Evolutionary conservation across 768 basidiomycete genomes (phyloP).

Genomic region (Coprinellus aureogranulatus): DNA sequence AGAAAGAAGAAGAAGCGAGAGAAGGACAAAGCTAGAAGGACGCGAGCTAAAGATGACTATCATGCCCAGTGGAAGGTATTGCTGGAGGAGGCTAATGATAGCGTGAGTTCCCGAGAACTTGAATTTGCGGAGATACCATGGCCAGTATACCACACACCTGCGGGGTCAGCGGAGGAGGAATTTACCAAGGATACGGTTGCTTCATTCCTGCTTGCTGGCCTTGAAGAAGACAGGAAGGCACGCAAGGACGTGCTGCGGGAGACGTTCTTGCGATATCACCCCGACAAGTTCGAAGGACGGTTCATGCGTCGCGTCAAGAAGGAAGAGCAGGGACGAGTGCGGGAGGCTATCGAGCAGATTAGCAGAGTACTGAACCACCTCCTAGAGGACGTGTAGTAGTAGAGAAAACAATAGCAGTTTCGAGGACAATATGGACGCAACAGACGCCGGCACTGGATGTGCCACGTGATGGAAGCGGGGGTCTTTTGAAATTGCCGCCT

Average conservation of each 20-base stretch:
- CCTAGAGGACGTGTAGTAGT: constrained; percentile 33
- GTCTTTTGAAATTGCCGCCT: neutral
- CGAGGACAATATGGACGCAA: neutral
- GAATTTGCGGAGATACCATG: constrained; percentile 67
- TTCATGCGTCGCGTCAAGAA: constrained; percentile 52
- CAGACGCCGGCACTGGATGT: neutral
- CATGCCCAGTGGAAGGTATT: constrained; percentile 57
- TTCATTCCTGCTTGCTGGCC: constrained; percentile 50
- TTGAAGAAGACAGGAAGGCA: constrained; percentile 39
- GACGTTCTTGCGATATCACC: constrained; percentile 71
- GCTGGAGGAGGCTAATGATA: constrained; percentile 29
- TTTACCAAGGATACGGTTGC: constrained; percentile 56
- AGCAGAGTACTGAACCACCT: constrained; percentile 57
- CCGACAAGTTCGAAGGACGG: constrained; percentile 79
- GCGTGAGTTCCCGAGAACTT: constrained; percentile 25
- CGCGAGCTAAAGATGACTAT: constrained; percentile 51
- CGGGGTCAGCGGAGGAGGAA: constrained; percentile 38
- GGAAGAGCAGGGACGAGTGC: constrained; percentile 47
- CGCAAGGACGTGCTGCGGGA: constrained; percentile 64
- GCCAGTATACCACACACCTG: constrained; percentile 43
- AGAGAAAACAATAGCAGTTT: constrained; percentile 7
- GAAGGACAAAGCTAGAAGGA: constrained; percentile 41
- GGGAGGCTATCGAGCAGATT: constrained; percentile 62
- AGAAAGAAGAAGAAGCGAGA: constrained; percentile 48
- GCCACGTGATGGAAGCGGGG: neutral